phyloP scores from a whole-genome alignment of 352 stramenopile species.

The Globisporangium nunn region DNA sequence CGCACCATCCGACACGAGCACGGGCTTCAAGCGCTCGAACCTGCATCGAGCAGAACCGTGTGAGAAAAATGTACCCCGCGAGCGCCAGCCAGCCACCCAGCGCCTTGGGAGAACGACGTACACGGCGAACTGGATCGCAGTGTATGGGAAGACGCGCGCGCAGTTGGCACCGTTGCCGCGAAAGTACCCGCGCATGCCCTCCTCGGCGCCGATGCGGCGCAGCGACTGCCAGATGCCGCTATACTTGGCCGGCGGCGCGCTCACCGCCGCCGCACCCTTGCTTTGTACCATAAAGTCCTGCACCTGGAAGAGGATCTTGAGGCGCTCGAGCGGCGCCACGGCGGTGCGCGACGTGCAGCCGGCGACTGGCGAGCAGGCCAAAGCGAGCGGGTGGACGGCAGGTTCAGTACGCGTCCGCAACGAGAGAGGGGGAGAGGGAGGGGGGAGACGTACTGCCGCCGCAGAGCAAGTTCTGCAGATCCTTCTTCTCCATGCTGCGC shows the following conservation, averaged over 20 bases:
- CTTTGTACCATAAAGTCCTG: constrained; percentile 48
- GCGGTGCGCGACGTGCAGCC: constrained; percentile 61
- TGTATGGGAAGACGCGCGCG: constrained; percentile 71
- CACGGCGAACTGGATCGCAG: constrained; percentile 68
- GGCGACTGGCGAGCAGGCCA: constrained; percentile 28
- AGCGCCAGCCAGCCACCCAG: too few relatives aligned
- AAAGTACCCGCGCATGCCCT: constrained; percentile 61
- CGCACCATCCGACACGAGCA: constrained; percentile 32
- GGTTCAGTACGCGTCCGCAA: too few relatives aligned
- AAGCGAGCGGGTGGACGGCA: too few relatives aligned
- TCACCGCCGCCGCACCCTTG: neutral
- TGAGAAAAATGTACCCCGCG: too few relatives aligned
- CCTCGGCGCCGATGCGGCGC: constrained; percentile 50
- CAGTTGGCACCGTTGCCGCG: constrained; percentile 80
- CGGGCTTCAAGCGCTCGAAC: constrained; percentile 52
- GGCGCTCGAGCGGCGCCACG: constrained; percentile 62
- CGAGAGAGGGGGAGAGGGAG: neutral
- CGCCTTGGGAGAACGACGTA: constrained; percentile 8
- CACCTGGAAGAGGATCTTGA: constrained; percentile 80
- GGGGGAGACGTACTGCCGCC: constrained; percentile 46
- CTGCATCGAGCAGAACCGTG: constrained; percentile 5
- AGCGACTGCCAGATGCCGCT: constrained; percentile 48
- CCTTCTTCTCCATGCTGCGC: constrained; percentile 28
- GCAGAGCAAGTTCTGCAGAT: constrained; percentile 62
- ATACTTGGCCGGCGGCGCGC: constrained; percentile 30